These are phyloP conservation scores for Hirsutella rhossiliensis DNA, from an alignment of 2,329 filamentous ascomycete species.

Conservation along the genomic window DNA sequence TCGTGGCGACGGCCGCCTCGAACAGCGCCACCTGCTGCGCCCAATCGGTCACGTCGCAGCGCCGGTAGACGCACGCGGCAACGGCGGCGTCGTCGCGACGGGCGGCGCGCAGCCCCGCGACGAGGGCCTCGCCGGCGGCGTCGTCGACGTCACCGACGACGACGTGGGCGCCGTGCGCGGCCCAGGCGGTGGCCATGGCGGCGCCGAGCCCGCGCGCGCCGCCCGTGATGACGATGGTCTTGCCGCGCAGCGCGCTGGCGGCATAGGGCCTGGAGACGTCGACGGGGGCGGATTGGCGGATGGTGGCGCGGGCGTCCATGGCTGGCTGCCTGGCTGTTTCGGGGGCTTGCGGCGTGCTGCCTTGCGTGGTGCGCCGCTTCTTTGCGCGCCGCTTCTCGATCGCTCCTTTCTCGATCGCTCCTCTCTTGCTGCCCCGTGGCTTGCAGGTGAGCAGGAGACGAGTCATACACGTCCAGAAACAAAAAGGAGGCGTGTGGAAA, in stretches of 20 bases:
- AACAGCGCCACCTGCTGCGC: constrained; percentile 52
- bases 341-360: too few species aligned
- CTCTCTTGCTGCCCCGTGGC: too few species aligned
- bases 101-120: constrained; percentile 34
- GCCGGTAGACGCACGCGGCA: constrained; percentile 39
- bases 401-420: too few species aligned
- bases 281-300: constrained; percentile 28
- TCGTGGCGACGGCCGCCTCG: constrained; percentile 40
- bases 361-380: too few species aligned
- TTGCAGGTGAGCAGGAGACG: too few species aligned
- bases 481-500: too few species aligned
- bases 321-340: background rate
- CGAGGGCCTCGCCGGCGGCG: constrained; percentile 38
- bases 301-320: constrained; percentile 10
- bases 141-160: constrained; percentile 52
- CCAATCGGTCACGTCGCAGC: constrained; percentile 56
- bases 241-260: constrained; percentile 31
- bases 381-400: too few species aligned
- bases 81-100: constrained; percentile 15
- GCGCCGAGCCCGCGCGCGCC: constrained; percentile 50
- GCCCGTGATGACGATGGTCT: constrained; percentile 52
- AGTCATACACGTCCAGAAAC: too few species aligned
- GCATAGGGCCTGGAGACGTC: constrained; percentile 32
- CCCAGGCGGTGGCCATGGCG: constrained; percentile 41
- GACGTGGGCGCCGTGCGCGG: constrained; percentile 43